Percentiles rank a stretch among this genome's conserved stretches.
These are phyloP conservation scores for Lithospermum erythrorhizon DNA, from an alignment of 257 asterid species.

Conservation along the genomic window DNA sequence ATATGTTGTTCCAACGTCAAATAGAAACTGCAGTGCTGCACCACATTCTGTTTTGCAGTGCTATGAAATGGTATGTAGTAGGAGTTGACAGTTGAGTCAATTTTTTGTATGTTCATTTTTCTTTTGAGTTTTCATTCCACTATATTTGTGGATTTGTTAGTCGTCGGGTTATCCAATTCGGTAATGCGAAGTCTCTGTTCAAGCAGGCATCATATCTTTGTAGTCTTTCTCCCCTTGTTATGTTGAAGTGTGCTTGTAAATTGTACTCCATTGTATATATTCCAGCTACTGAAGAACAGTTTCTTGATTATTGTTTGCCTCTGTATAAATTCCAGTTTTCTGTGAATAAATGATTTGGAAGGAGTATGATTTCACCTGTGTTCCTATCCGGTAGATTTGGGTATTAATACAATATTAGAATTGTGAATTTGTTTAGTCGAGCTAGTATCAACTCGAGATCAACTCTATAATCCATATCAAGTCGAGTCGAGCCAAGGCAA, in stretches of 20 bases:
- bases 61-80: slow-evolving; percentile 3
- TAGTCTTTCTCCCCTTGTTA: not conserved
- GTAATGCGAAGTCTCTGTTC: not conserved
- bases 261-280: too few relatives aligned
- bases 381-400: too few relatives aligned
- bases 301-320: not conserved
- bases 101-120: too few relatives aligned
- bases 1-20: not conserved
- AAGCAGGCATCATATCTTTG: not conserved
- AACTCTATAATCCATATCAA: too few relatives aligned
- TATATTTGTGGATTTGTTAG: not conserved
- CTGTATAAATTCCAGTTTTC: too few relatives aligned
- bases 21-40: not conserved
- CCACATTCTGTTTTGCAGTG: not conserved
- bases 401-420: too few relatives aligned
- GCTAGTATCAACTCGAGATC: too few relatives aligned
- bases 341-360: too few relatives aligned
- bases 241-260: not conserved
- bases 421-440: too few relatives aligned
- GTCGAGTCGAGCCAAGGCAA: too few relatives aligned
- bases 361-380: too few relatives aligned
- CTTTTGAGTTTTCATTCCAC: too few relatives aligned
- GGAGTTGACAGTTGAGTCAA: not conserved
- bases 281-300: not conserved
- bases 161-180: not conserved